A percentile compares a stretch with the other conserved stretches of the same genome.
phyloP scores from a whole-genome alignment of 306 rosid species.

The Prunus padus region DNA sequence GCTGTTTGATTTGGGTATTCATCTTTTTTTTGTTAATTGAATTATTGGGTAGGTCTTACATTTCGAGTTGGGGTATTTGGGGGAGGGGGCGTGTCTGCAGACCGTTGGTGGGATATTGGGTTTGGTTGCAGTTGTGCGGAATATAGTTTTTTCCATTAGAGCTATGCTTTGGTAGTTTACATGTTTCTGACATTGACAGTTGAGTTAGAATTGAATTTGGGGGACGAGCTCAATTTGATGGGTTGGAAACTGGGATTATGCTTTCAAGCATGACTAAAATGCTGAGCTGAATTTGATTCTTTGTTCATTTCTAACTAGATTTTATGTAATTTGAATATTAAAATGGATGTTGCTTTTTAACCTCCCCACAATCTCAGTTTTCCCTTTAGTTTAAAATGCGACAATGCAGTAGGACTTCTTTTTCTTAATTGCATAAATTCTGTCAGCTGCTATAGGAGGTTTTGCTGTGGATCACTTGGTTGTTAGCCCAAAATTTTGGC shows the following conservation, averaged over 20 bases:
- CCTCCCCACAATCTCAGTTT: not conserved
- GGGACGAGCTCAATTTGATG: not conserved
- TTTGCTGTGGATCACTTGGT: not conserved
- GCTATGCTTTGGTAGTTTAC: not conserved
- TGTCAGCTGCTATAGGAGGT: not conserved
- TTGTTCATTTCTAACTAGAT: not conserved
- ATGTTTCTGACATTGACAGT: not conserved
- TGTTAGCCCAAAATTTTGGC: not conserved
- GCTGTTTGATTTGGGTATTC: not conserved
- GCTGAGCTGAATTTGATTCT: not conserved
- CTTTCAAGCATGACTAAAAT: not conserved
- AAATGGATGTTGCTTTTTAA: not conserved
- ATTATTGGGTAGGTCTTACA: not conserved
- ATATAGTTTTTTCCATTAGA: not conserved
- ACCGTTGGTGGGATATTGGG: not conserved
- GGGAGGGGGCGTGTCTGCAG: not conserved
- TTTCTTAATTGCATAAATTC: not conserved
- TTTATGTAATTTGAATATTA: not conserved
- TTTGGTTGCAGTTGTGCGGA: not conserved
- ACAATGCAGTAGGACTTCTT: not conserved
- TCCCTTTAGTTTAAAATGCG: not conserved
- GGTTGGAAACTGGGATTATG: not conserved
- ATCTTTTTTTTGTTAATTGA: slow-evolving; percentile 9
- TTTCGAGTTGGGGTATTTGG: not conserved
- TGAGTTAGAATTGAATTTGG: not conserved